Conservation (phyloP, 2,329 filamentous ascomycete genomes). For the Sporothrix schenckii region DNA sequence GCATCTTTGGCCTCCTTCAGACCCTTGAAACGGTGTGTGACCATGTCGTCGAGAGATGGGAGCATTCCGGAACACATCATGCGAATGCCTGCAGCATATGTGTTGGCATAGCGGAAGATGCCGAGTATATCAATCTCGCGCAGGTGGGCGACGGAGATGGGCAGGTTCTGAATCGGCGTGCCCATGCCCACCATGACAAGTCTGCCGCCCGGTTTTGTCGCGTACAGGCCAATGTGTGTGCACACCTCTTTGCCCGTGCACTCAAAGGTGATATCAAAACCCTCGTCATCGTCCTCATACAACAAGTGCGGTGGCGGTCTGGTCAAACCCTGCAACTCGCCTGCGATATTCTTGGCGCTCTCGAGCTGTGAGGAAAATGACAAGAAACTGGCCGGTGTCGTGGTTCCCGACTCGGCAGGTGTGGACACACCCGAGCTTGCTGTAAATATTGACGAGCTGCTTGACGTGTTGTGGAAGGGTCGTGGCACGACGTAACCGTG, state of each 20-base stretch:
- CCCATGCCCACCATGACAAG: slow-evolving; percentile 81
- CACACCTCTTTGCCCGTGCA: slow-evolving; percentile 76
- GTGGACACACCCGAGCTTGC: slow-evolving; percentile 56
- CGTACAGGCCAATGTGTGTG: slow-evolving; percentile 74
- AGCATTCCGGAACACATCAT: slow-evolving; percentile 58
- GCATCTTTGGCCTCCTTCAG: slow-evolving; percentile 64
- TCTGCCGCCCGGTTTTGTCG: slow-evolving; percentile 69
- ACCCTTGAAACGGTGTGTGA: slow-evolving; percentile 73
- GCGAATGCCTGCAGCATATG: slow-evolving; percentile 70
- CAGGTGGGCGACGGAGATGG: slow-evolving; percentile 70
- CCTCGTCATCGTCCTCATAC: slow-evolving; percentile 61
- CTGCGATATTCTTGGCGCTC: slow-evolving; percentile 53
- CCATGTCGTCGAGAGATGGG: slow-evolving; percentile 68
- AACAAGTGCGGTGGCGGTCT: slow-evolving; percentile 41
- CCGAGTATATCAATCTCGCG: slow-evolving; percentile 78
- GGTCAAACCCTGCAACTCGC: slow-evolving; percentile 53
- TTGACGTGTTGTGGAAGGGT: slow-evolving; percentile 49
- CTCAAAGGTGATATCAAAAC: slow-evolving; percentile 73
- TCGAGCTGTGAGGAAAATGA: slow-evolving; percentile 55
- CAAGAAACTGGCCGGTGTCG: slow-evolving; percentile 52
- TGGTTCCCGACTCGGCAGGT: slow-evolving; percentile 47
- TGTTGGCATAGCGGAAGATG: slow-evolving; percentile 77
- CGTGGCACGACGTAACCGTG: slow-evolving; percentile 59
- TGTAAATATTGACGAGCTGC: slow-evolving; percentile 49
- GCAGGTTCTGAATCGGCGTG: slow-evolving; percentile 72